Base-by-base conservation (phyloP, 331 rosid genomes). In the Prunus yedoensis region DNA sequence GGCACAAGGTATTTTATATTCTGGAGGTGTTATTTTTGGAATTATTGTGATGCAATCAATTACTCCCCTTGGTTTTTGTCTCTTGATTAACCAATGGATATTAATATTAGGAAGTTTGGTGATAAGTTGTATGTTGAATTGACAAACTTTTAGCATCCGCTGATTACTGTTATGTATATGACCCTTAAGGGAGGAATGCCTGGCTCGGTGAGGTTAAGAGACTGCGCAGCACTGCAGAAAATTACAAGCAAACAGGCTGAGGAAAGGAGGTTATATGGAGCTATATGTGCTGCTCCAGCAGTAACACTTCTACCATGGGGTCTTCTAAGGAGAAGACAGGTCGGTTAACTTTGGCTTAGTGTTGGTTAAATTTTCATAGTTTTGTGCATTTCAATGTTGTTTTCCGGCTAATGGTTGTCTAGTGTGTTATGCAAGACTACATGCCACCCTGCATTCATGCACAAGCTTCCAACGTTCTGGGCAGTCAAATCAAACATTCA, bases 291-390 rank as follows among this genome's bases (percentile, higher is more conserved):
- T 78, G 97, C 98, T 75, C 98, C 98, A 3, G 98, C 97, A 10
- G 91, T 94, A 38, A 82, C 98, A 0, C 98, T 94, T 68, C 85
- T 91, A 81, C 98, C 98, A 4, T 94, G 98, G 98, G 98, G 97
- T 75, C 97, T 94, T 67, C 61, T 90, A 52, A 91, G 78, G 56
- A 91, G 27, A 83, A 94, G 89, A 66, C 89, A 85, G 97, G 98
- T 94, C 57, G 64, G 32, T 81, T 16, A 61, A 59, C 56, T 56
- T 81, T 76, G 71, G 71, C 16, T 60, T 18, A 28, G 57, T 59
- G 27, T 77, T 23, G 45, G 38, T 54, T 76, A 18, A 47, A 77
- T 38, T 62, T 77, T 71, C 30, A 43, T 45, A 53, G 16, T 57
- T 63, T 21, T 51, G 67, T 70, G 30, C 16, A 28, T 45, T 73